Base-by-base conservation (phyloP, 2,329 filamentous ascomycete genomes). In the Epicoccum nigrum region DNA sequence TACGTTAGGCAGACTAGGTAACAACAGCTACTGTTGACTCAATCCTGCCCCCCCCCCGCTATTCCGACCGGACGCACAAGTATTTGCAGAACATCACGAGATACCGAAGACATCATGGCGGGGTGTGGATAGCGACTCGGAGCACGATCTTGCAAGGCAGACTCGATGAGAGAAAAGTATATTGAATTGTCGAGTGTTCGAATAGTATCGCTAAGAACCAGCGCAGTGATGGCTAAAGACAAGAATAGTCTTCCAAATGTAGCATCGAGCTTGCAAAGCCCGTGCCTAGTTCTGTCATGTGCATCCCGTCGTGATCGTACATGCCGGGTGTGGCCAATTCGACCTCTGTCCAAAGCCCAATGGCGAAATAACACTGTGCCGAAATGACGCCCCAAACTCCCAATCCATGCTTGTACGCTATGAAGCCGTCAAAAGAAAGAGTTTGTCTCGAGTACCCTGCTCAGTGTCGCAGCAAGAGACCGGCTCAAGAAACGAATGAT, bases 401-500 rank as follows among this genome's bases (percentile, higher is more conserved):
- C 42, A 62, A 51, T 31, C 50, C 38, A 70, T 69, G 63, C 58
- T 60, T 54, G 21, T 44, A 44, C 39, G 43, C 38, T 39, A 34
- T 33, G 28, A 44, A 41, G 19, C 20, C 38, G 45, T 37, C 42
- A 34, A 48, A 48, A 49, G 45, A 19, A 33, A 56, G 30, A 49
- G 49, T 27, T 47, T 42, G 25, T 41, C 40, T 33, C 35, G 33
- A 51, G 45, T 28, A 41, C 58, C 51, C 52, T 58, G 49, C 42
- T 13, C 49, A 45, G 42, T 51, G 45, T 45, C 38, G 50, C 48
- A 43, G 46, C 28, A 58, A 65, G 59, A 51, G 32, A 38, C 63
- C 62, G 41, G 67, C 63, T 63, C 61, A 31, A 60, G 56, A 64
- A 65, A 47, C 43, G 53, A 61, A 62, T 31, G 30, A 31, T 47